phyloP scores from a whole-genome alignment of 1,284 basidiomycete species.

The Sporisorium graminicola region DNA sequence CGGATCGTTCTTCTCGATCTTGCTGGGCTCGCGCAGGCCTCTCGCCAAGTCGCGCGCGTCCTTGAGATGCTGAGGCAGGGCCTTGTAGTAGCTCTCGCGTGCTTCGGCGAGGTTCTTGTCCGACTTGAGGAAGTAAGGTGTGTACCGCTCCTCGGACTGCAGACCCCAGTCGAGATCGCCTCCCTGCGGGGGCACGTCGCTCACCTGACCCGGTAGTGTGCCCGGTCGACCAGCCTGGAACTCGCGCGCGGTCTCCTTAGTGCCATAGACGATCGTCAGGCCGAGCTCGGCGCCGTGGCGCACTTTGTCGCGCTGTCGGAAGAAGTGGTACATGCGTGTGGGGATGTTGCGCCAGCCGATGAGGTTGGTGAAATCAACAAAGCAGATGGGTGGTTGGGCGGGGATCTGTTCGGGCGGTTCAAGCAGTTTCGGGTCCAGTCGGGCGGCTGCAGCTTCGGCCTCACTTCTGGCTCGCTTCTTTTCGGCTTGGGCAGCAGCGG shows the following conservation, averaged over 20 bases:
- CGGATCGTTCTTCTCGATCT: conserved; percentile 83
- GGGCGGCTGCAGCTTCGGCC: conserved; percentile 52
- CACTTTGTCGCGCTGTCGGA: conserved; percentile 87
- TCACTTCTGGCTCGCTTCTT: conserved; percentile 34
- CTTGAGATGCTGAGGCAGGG: conserved; percentile 78
- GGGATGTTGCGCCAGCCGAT: conserved; percentile 90
- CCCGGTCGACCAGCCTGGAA: conserved; percentile 71
- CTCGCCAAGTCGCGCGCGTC: conserved; percentile 82
- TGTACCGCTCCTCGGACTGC: conserved; percentile 79
- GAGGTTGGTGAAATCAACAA: conserved; percentile 87
- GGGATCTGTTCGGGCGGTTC: conserved; percentile 77
- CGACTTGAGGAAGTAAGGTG: conserved; percentile 76
- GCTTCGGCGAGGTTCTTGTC: conserved; percentile 78
- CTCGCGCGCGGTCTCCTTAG: conserved; percentile 73
- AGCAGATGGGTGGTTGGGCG: conserved; percentile 82
- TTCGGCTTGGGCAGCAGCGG: conserved; percentile 47
- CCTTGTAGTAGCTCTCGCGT: conserved; percentile 82
- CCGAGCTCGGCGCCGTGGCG: conserved; percentile 84
- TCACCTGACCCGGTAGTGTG: conserved; percentile 29
- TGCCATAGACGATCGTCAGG: conserved; percentile 78
- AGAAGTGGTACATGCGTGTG: conserved; percentile 89
- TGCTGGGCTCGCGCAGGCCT: conserved; percentile 84
- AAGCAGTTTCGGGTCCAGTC: conserved; percentile 65
- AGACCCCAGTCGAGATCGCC: conserved; percentile 82
- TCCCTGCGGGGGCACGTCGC: conserved; percentile 56